Evolutionary conservation across 2,329 filamentous ascomycete species (phyloP), one percentile per base, ranked within the genome.

Genomic region (Cylindrodendrum hubeiense): DNA sequence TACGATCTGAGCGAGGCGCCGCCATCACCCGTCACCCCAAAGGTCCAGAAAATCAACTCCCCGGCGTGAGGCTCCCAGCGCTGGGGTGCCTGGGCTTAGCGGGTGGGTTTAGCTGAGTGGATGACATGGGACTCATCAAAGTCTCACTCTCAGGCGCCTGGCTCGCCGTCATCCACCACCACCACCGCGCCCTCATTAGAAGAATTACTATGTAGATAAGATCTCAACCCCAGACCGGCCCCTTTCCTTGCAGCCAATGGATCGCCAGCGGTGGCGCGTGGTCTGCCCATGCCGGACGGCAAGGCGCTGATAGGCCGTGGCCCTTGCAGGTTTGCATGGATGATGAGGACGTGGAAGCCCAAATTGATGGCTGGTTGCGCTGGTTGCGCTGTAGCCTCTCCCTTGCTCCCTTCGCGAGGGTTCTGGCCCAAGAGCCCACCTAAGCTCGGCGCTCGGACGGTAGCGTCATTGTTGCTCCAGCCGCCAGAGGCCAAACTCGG

Each of bases 281-380:
- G 52, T 63, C 67, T 55, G 54, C 61, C 70, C 71, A 66, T 70
- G 68, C 66, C 63, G 57, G 66, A 56, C 62, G 50, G 67, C 62
- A 52, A 56, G 70, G 60, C 59, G 60, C 66, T 74, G 67, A 74
- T 72, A 74, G 71, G 72, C 54, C 63, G 64, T 39, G 71, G 71
- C 72, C 72, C 72, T 74, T 74, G 72, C 72, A 74, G 72, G 66
- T 68, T 47, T 55, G 51, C 65, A 71, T 74, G 72, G 72, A 71
- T 72, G 53, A 46, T 58, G 43, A 54, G 33, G 28, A 50, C 54
- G 60, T 56, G 41, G 30, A 60, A 66, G 63, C 54, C 65, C 47
- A 63, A 70, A 70, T 57, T 50, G 24, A 62, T 65, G 21, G 49
- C 41, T 54, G 51, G 46, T 24, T 24, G 49, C 44, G 46, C 56